These are phyloP conservation scores for Nitzschia sp. DNA, from an alignment of 108 stramenopile species.

Conservation along the genomic window DNA sequence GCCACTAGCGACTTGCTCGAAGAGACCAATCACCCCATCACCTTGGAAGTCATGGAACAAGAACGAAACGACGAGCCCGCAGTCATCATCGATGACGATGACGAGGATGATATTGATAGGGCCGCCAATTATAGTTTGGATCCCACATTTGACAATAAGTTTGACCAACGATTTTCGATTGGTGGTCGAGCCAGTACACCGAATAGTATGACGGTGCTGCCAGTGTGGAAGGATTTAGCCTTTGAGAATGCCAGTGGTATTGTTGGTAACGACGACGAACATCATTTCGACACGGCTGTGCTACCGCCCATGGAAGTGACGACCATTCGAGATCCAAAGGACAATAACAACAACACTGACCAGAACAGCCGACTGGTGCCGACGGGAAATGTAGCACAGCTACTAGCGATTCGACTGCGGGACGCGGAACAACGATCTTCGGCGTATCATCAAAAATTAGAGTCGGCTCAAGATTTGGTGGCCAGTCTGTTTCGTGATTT, in stretches of 20 bases:
- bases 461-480: conserved; percentile 12
- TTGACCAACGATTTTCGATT: neutral
- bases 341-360: neutral
- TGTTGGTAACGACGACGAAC: neutral
- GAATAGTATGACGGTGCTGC: neutral
- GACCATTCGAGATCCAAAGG: neutral
- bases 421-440: conserved; percentile 7
- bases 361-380: neutral
- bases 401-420: neutral
- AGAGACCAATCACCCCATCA: conserved; percentile 3
- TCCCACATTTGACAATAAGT: neutral
- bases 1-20: conserved; percentile 1
- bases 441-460: conserved; percentile 3
- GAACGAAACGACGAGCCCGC: too few relatives aligned
- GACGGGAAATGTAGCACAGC: neutral
- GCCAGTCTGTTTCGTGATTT: conserved; percentile 15
- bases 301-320: conserved; percentile 3
- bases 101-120: neutral
- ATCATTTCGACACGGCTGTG: neutral
- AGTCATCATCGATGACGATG: too few relatives aligned
- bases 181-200: neutral
- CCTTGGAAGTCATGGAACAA: too few relatives aligned
- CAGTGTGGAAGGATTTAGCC: neutral
- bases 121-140: neutral
- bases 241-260: conserved; percentile 1